These are phyloP conservation scores for Cerrena zonata DNA, from an alignment of 1,284 basidiomycete species.

Conservation along the genomic window DNA sequence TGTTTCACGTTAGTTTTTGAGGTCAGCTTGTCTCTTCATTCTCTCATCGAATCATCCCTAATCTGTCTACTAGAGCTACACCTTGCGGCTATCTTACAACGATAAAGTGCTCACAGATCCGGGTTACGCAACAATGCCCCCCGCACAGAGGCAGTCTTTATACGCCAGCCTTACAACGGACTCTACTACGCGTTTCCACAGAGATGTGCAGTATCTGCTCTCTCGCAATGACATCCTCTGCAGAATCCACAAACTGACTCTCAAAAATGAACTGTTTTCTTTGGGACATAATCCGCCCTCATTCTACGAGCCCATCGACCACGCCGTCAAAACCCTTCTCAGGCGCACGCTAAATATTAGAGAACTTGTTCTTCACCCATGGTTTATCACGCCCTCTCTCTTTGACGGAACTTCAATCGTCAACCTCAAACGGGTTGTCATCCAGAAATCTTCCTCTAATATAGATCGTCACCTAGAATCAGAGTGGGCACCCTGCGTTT, in stretches of 20 bases:
- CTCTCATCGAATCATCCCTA: background rate
- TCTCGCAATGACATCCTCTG: background rate
- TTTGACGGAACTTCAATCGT: too few species aligned
- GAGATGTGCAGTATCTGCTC: background rate
- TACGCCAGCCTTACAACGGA: background rate
- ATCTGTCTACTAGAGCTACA: background rate
- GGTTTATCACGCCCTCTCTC: background rate
- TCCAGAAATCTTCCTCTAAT: too few species aligned
- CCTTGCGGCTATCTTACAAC: background rate
- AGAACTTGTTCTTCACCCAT: background rate
- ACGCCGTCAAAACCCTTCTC: background rate
- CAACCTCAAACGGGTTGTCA: too few species aligned
- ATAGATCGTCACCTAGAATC: too few species aligned
- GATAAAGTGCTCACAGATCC: background rate
- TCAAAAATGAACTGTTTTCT: background rate
- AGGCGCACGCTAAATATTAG: background rate
- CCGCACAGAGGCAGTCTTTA: background rate
- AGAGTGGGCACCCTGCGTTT: too few species aligned
- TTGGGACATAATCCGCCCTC: background rate
- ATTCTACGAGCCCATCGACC: background rate
- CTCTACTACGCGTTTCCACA: background rate
- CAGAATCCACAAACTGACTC: background rate
- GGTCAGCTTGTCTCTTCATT: slow-evolving; percentile 3
- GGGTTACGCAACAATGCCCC: background rate
- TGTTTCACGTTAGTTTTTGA: slow-evolving; percentile 8